phyloP scores from a whole-genome alignment of 177 flowering plant genomes.

The Vitis hybrid region DNA sequence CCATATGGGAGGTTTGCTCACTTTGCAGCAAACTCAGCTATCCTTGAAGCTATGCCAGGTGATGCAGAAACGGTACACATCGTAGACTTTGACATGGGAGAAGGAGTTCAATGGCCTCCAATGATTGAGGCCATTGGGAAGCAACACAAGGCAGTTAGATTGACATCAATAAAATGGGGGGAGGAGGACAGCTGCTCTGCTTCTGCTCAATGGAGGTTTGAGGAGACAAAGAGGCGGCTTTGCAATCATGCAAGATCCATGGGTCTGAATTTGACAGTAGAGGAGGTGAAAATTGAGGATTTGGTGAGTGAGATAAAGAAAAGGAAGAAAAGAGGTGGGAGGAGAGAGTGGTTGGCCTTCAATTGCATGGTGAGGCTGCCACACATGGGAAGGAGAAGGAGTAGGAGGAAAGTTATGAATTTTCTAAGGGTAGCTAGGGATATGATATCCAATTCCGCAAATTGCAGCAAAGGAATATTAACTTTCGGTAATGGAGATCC shows the following conservation, averaged over 20 bases:
- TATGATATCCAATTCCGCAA: constrained; percentile 9
- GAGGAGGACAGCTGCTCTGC: background rate
- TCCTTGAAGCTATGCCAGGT: constrained; percentile 49
- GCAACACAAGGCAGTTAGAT: constrained; percentile 13
- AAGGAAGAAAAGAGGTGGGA: constrained; percentile 20
- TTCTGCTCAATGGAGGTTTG: constrained; percentile 16
- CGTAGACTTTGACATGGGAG: constrained; percentile 55
- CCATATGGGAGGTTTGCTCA: constrained; percentile 53
- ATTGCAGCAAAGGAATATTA: constrained; percentile 36
- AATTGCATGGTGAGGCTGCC: constrained; percentile 59
- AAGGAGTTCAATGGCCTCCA: constrained; percentile 64
- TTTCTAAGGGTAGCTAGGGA: constrained; percentile 49
- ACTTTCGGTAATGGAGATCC: constrained; percentile 42
- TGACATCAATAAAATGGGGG: constrained; percentile 40
- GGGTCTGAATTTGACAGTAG: constrained; percentile 38
- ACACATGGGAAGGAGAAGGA: constrained; percentile 44
- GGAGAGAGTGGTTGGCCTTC: constrained; percentile 33
- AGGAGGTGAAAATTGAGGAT: constrained; percentile 45
- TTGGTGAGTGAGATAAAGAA: constrained; percentile 31
- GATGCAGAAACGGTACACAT: constrained; percentile 36
- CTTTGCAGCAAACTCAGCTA: constrained; percentile 47
- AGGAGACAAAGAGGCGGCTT: constrained; percentile 47
- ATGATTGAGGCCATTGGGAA: constrained; percentile 43
- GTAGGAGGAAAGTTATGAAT: constrained; percentile 30
- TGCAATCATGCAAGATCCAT: constrained; percentile 27